Evolutionary conservation across 1,284 basidiomycete species (phyloP), one percentile per base, ranked within the genome.

Genomic region (Cryptococcus hybrid): DNA sequence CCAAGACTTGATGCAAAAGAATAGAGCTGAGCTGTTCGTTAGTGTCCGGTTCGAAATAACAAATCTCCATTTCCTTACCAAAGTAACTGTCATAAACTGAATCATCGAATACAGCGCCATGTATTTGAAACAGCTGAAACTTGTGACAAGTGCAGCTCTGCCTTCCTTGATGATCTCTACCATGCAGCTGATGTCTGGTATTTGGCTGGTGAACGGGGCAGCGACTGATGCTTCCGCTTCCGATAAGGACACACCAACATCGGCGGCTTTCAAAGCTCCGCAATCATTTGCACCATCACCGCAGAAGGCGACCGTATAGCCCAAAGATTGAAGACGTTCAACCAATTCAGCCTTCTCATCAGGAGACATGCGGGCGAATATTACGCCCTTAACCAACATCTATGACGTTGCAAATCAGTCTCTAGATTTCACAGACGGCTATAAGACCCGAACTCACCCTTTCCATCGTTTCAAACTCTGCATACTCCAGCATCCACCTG

Each of bases 281-380:
- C 95, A 99, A 73, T 99, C 96, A 75, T 99, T 99, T 5, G 96
- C 96, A 36, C 96, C 96, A 73, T 99, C 96, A 43, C 96, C 96
- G 71, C 96, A 99, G 88, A 99, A 98, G 5, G 96, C 84, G 9
- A 98, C 95, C 0, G 90, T 96, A 74, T 98, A 99, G 7, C 94
- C 95, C 7, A 99, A 83, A 3, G 84, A 82, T 73, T 99, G 96
- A 24, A 99, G 82, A 3, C 94, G 86, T 74, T 98, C 95, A 44
- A 99, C 91, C 15, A 99, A 86, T 75, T 99, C 96, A 69, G 98
- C 96, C 81, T 99, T 99, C 80, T 99, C 96, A 76, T 99, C 96
- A 0, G 96, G 96, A 13, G 95, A 99, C 96, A 99, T 99, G 34
- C 96, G 86, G 7, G 96, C 94, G 74, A 95, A 99, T 52, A 99